Base-by-base conservation (phyloP, 345 rosid species). In the Eucalyptus erythrocorys region DNA sequence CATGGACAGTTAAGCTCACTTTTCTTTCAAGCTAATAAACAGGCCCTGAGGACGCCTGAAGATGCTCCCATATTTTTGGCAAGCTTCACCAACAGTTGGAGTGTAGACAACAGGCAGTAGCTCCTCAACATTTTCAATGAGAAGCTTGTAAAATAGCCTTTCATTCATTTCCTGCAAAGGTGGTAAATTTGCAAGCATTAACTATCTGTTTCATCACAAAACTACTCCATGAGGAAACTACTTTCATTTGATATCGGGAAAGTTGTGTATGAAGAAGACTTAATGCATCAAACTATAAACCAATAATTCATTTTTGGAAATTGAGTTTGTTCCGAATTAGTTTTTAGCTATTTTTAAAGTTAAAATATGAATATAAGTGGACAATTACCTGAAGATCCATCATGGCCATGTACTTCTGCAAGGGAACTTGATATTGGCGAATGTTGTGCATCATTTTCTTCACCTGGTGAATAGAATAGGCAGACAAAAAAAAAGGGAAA, bases 51-150 rank as follows among this genome's bases (percentile, higher is more conserved):
- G 99, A 85, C 99, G 99, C 90, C 94, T 91, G 89, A 96, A 97
- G 93, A 97, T 97, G 94, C 99, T 96, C 45, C 99, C 99, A 86
- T 97, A 97, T 91, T 96, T 96, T 92, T 96, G 99, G 95, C 99
- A 97, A 89, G 99, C 99, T 92, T 97, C 98, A 85, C 99, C 99
- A 86, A 97, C 99, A 6, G 99, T 97, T 37, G 99, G 99, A 90
- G 99, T 97, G 91, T 97, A 97, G 91, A 97, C 95, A 89, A 97
- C 94, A 7, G 99, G 99, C 49, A 96, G 96, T 89, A 97, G 94
- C 93, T 97, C 99, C 95, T 96, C 99, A 71, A 97, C 99, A 87
- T 97, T 86, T 14, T 96, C 96, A 48, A 94, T 96, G 86, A 97
- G 97, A 91, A 97, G 99, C 93, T 95, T 97, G 94, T 96, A 97